Evolutionary conservation across 139 green algal genomes (phyloP), one percentile per base, ranked within the genome.

Genomic region (Trebouxia sp.): DNA sequence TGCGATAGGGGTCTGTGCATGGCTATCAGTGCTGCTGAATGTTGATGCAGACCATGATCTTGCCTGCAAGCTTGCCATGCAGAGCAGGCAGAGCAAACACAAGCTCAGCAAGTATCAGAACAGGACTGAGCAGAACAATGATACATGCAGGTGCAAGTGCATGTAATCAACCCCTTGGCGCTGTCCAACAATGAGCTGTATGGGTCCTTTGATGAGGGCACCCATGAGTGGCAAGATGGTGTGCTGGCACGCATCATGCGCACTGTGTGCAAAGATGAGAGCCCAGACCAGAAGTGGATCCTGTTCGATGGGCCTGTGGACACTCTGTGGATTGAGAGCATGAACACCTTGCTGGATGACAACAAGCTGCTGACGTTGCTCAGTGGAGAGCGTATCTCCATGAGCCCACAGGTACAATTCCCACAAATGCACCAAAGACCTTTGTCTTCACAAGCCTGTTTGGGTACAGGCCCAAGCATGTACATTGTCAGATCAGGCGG

Each of bases 181-280:
- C 74, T 95, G 11, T 93, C 89, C 48, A 94, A 94, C 87, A 89
- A 89, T 11, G 91, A 94, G 85, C 89, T 96, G 82, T 96, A 96
- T 78, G 92, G 92, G 10, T 87, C 92, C 83, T 85, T 88, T 67
- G 90, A 95, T 80, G 80, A 88, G 55, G 81, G 88, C 37, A 90
- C 83, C 42, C 85, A 94, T 37, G 91, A 93, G 82, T 93, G 90
- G 90, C 91, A 86, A 12, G 91, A 95, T 77, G 91, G 91, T 45
- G 84, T 95, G 39, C 82, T 95, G 50, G 90, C 90, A 1, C 84
- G 90, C 43, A 67, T 85, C 47, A 93, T 94, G 83, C 84, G 91
- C 41, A 87, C 83, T 38, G 70, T 53, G 32, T 70, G 82, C 50
- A 77, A 81, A n/a, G 80, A 88, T 58, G 77, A 79, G 22, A 82